Evolutionary conservation across 371 early-diverging fungal species (phyloP).

Genomic region (Sporodiniella umbellata): DNA sequence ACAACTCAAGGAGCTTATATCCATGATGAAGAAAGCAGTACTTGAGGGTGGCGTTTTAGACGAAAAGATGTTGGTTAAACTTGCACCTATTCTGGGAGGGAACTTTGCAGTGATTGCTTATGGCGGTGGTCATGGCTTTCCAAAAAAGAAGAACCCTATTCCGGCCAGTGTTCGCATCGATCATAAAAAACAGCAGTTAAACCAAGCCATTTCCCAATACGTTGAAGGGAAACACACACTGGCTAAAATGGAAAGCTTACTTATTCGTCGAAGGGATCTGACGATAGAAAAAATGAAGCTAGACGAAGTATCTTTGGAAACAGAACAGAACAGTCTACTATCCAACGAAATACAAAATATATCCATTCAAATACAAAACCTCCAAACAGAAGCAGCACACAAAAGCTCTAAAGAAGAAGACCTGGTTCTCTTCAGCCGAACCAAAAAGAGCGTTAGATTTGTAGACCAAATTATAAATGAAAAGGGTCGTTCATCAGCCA

Average conservation of each 20-base stretch:
- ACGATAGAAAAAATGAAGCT: slow-evolving; percentile 61
- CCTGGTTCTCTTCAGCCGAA: slow-evolving; percentile 20
- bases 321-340: slow-evolving; percentile 70
- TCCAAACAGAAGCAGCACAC: slow-evolving; percentile 59
- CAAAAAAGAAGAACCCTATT: slow-evolving; percentile 17
- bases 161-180: slow-evolving; percentile 22
- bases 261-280: slow-evolving; percentile 48
- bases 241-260: slow-evolving; percentile 31
- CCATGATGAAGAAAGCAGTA: slow-evolving; percentile 46
- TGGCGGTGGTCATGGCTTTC: slow-evolving; percentile 32
- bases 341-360: slow-evolving; percentile 74
- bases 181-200: slow-evolving; percentile 53
- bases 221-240: slow-evolving; percentile 43
- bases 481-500: slow-evolving; percentile 18
- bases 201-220: slow-evolving; percentile 45
- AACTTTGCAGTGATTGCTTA: slow-evolving; percentile 35
- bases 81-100: slow-evolving; percentile 41
- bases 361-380: slow-evolving; percentile 58
- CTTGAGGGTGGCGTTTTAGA: slow-evolving; percentile 47
- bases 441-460: slow-evolving; percentile 42
- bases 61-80: slow-evolving; percentile 33
- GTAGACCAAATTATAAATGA: slow-evolving; percentile 44
- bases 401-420: slow-evolving; percentile 33
- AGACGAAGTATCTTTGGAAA: slow-evolving; percentile 48
- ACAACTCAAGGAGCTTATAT: slow-evolving; percentile 51